Percentiles rank a stretch among this genome's conserved stretches.
These are phyloP conservation scores for Dispira simplex DNA, from an alignment of 192 early-diverging fungal species.

Conservation along the genomic window DNA sequence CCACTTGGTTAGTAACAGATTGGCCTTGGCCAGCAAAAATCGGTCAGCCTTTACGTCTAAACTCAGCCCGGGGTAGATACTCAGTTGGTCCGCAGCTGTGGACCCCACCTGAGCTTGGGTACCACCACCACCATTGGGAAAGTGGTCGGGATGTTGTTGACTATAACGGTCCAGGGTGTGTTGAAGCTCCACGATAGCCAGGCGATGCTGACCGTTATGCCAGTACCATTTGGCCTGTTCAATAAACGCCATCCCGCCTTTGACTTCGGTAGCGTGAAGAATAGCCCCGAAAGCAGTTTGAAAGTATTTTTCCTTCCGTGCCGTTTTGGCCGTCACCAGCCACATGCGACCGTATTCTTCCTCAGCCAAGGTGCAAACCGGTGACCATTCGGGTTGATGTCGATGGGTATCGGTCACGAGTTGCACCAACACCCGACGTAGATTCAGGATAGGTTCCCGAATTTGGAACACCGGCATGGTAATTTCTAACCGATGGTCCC, in stretches of 20 bases:
- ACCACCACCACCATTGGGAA: not conserved
- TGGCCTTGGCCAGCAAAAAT: slow-evolving; percentile 4
- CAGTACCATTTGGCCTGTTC: slow-evolving; percentile 46
- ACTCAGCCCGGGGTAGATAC: not conserved
- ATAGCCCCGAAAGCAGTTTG: slow-evolving; percentile 41
- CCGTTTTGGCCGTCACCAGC: slow-evolving; percentile 41
- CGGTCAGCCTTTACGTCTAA: not conserved
- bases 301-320: slow-evolving; percentile 36
- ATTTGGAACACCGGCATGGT: slow-evolving; percentile 35
- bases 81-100: not conserved
- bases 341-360: slow-evolving; percentile 36
- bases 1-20: slow-evolving; percentile 12
- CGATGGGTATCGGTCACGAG: slow-evolving; percentile 12
- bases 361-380: not conserved
- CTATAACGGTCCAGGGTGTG: slow-evolving; percentile 12
- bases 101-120: not conserved
- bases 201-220: slow-evolving; percentile 26
- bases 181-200: slow-evolving; percentile 37
- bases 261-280: slow-evolving; percentile 31
- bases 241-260: slow-evolving; percentile 21
- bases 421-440: slow-evolving; percentile 34
- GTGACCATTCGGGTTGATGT: not conserved
- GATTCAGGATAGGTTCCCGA: slow-evolving; percentile 40
- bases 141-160: not conserved
- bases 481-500: slow-evolving; percentile 29